Evolutionary conservation across 129 eudicot species (phyloP), one percentile per base, ranked within the genome.

Genomic region (Flaveria ramosissima): DNA sequence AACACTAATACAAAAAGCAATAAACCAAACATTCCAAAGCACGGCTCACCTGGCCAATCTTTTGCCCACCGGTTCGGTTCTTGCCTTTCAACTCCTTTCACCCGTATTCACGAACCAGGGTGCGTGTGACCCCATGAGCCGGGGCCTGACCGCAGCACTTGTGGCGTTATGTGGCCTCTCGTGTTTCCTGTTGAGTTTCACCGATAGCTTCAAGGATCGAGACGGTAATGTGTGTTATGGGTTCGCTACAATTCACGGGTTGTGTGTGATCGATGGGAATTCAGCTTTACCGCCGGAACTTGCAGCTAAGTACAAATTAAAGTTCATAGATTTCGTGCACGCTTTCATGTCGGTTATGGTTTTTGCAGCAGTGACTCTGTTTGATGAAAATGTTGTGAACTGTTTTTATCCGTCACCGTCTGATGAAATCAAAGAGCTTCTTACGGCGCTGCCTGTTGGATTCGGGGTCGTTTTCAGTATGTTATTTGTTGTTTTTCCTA

Each of bases 191-290:
- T 69, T 86, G 71, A 81, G 86, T 81, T 94, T 94, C 80, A 87
- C 96, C 0, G 99, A 94, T 65, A 94, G 99, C 77, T 86, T 87
- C 84, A 86, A 77, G 83, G 99, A 94, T 71, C 83, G 78, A 70
- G 79, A 74, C 17, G 99, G 94, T 13, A 86, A 84, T 46, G 43
- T 89, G 6, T 86, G 86, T 55, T 91, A 94, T 43, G 99, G 99
- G 41, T 77, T 94, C 46, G 92, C 97, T 24, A 94, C 97, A 3
- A 19, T 45, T 3, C 77, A 71, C 5, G 97, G 97, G 51, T 41
- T 94, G 72, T 94, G 97, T 96, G 79, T 91, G 51, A 89, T 94
- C 32, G 99, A 94, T 55, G 99, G 99, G 62, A 73, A 93, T 5
- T 48, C 80, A 6, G 77, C 74, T n/a, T 74, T 95, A 72, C 85